These are phyloP conservation scores for Hypoxylon sp. DNA, from an alignment of 2,329 filamentous ascomycete species.

Conservation along the genomic window DNA sequence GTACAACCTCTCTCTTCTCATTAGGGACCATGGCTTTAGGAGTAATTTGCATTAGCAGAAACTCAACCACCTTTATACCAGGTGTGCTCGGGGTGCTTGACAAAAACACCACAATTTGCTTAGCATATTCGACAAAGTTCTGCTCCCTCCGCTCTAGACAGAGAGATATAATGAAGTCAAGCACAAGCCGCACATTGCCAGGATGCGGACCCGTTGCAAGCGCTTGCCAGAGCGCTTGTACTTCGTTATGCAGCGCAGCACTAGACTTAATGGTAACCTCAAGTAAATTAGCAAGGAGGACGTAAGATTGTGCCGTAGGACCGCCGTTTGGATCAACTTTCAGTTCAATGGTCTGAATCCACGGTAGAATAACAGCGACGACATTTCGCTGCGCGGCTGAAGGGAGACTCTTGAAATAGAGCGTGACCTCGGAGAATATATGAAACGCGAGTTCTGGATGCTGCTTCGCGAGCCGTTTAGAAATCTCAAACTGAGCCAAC, in stretches of 20 bases:
- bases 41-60: constrained; percentile 89
- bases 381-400: constrained; percentile 91
- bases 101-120: constrained; percentile 97
- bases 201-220: constrained; percentile 92
- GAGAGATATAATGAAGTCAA: constrained; percentile 96
- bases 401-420: constrained; percentile 90
- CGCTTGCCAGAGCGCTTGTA: constrained; percentile 97
- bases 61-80: constrained; percentile 93
- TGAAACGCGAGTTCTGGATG: constrained; percentile 92
- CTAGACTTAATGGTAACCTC: constrained; percentile 97
- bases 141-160: constrained; percentile 96
- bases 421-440: constrained; percentile 95
- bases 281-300: constrained; percentile 92
- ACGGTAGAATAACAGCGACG: constrained; percentile 93
- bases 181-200: constrained; percentile 92
- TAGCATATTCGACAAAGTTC: constrained; percentile 97
- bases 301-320: constrained; percentile 92
- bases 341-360: constrained; percentile 95
- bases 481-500: constrained; percentile 96
- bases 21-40: constrained; percentile 98
- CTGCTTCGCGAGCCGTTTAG: constrained; percentile 87
- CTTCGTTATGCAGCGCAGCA: constrained; percentile 91
- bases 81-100: constrained; percentile 82
- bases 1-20: constrained; percentile 79
- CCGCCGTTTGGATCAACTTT: constrained; percentile 93